Evolutionary conservation across 305 asterid genomes (phyloP).

Genomic region (Salvia sclarea): DNA sequence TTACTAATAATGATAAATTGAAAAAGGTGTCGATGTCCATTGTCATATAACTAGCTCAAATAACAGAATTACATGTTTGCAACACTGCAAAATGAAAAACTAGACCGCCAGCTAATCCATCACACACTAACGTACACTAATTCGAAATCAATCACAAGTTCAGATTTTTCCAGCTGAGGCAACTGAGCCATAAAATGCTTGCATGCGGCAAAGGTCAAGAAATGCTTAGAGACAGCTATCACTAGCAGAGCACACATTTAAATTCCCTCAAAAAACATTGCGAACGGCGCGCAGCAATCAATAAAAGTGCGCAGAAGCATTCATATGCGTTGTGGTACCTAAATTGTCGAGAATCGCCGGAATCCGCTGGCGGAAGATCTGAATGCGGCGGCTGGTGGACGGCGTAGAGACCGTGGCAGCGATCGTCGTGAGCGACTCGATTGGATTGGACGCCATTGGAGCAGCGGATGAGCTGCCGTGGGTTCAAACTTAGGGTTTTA

Average conservation of each 20-base stretch:
- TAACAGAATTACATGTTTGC: not conserved
- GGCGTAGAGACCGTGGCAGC: conserved; percentile 59
- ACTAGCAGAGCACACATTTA: conserved; percentile 5
- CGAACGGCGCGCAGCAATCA: conserved; percentile 21
- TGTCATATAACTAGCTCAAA: conserved; percentile 11
- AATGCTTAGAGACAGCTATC: conserved; percentile 11
- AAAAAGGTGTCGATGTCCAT: not conserved
- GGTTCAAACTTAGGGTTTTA: conserved; percentile 50
- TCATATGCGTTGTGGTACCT: conserved; percentile 39
- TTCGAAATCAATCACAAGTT: not conserved
- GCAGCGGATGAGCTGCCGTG: conserved; percentile 29
- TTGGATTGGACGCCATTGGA: conserved; percentile 56
- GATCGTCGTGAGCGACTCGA: conserved; percentile 55
- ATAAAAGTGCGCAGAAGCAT: conserved; percentile 19
- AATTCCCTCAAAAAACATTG: conserved; percentile 12
- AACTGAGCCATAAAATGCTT: conserved; percentile 2
- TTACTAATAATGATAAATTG: not conserved
- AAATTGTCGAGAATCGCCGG: conserved; percentile 54
- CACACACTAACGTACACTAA: not conserved
- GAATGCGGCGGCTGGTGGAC: conserved; percentile 68
- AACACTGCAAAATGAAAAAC: not conserved
- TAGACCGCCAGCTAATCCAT: not conserved
- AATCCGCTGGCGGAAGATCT: conserved; percentile 79
- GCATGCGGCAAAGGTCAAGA: conserved; percentile 21
- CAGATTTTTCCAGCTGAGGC: not conserved